Conservation (phyloP, 140 eudicot genomes). For the Flaveria floridana region DNA sequence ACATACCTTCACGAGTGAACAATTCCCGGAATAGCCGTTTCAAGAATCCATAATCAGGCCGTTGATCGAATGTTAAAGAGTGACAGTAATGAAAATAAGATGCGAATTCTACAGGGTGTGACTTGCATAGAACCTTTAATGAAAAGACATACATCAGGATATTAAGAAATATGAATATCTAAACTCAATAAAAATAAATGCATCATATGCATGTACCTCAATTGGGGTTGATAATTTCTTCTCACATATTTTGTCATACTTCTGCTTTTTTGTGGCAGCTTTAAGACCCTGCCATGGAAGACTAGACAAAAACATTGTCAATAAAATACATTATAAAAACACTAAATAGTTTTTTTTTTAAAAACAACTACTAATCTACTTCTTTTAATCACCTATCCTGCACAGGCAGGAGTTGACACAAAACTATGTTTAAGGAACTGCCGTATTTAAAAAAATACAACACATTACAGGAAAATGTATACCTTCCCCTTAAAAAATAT, state of each 20-base stretch:
- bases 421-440: slow-evolving; percentile 2
- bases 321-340: slow-evolving; percentile 11
- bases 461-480: slow-evolving; percentile 15
- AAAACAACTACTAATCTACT: no score
- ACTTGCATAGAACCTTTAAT: slow-evolving; percentile 84
- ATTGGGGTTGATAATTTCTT: slow-evolving; percentile 95
- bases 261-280: slow-evolving; percentile 97
- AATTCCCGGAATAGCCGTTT: slow-evolving; percentile 92
- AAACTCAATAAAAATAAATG: not conserved
- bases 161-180: slow-evolving; percentile 4
- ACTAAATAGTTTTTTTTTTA: not conserved
- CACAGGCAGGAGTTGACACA: not conserved
- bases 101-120: slow-evolving; percentile 96
- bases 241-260: slow-evolving; percentile 98
- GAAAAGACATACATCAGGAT: slow-evolving; percentile 19
- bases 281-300: slow-evolving; percentile 99
- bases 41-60: slow-evolving; percentile 95
- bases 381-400: no score
- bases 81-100: slow-evolving; percentile 97
- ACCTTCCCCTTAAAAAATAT: slow-evolving; percentile 97
- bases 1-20: slow-evolving; percentile 85
- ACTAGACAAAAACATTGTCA: slow-evolving; percentile 43
- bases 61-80: slow-evolving; percentile 93
- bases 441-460: not conserved
- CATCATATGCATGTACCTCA: slow-evolving; percentile 57